phyloP scores from a whole-genome alignment of 768 basidiomycete genomes.

The Rhizopogon roseolus region DNA sequence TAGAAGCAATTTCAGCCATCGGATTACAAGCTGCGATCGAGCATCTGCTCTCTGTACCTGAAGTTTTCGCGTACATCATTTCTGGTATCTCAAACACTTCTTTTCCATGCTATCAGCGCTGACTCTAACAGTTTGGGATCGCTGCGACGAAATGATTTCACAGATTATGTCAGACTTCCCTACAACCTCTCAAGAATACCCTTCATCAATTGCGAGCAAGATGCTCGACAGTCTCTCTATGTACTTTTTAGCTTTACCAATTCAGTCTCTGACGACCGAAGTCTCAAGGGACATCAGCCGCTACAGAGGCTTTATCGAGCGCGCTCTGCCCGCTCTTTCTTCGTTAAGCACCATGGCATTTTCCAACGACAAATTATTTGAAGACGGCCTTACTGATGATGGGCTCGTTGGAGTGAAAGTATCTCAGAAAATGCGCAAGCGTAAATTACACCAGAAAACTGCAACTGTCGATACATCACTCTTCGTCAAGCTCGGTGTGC shows the following conservation, averaged over 20 bases:
- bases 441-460: slow-evolving; percentile 8
- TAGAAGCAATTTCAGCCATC: slow-evolving; percentile 20
- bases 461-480: slow-evolving; percentile 19
- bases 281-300: slow-evolving; percentile 9
- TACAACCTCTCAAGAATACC: slow-evolving; percentile 13
- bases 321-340: slow-evolving; percentile 18
- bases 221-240: slow-evolving; percentile 23
- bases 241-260: slow-evolving; percentile 18
- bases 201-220: slow-evolving; percentile 12
- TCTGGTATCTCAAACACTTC: slow-evolving; percentile 16
- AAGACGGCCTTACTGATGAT: background rate
- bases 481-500: slow-evolving; percentile 24
- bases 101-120: background rate
- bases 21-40: slow-evolving; percentile 19
- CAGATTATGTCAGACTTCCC: slow-evolving; percentile 33
- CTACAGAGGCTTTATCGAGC: slow-evolving; percentile 18
- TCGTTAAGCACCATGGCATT: slow-evolving; percentile 7
- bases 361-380: background rate
- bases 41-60: slow-evolving; percentile 20
- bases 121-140: slow-evolving; percentile 11
- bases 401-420: slow-evolving; percentile 9
- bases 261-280: slow-evolving; percentile 8
- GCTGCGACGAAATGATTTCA: slow-evolving; percentile 8
- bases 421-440: slow-evolving; percentile 25
- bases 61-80: slow-evolving; percentile 25